Evolutionary conservation across 75 land plant genomes (phyloP).

Genomic region (Picea sitchensis): DNA sequence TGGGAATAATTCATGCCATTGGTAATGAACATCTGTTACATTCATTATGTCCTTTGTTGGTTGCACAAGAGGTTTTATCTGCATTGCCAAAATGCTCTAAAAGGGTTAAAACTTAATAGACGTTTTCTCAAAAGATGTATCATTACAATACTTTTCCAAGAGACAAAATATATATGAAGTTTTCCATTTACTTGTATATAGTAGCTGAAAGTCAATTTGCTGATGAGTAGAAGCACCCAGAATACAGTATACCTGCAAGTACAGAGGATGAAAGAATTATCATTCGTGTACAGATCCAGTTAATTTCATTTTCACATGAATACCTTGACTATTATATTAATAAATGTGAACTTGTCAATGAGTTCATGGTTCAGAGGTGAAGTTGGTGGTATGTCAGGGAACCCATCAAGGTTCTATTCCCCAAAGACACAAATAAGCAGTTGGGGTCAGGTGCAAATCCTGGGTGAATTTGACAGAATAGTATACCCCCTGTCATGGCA

Average conservation of each 20-base stretch:
- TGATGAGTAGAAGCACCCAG: conserved; percentile 64
- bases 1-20: conserved; percentile 86
- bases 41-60: conserved; percentile 85
- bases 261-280: not conserved
- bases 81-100: conserved; percentile 1
- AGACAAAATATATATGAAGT: not conserved
- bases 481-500: no score
- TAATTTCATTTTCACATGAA: no score
- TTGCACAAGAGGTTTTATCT: conserved; percentile 91
- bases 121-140: not conserved
- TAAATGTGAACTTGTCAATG: no score
- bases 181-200: conserved; percentile 48
- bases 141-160: not conserved
- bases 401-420: not conserved
- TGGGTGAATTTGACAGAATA: no score
- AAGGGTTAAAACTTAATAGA: not conserved
- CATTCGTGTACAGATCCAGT: not conserved
- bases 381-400: not conserved
- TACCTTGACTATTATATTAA: no score
- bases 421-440: no score
- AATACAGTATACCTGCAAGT: conserved; percentile 73
- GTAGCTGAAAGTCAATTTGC: conserved; percentile 84
- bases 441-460: no score
- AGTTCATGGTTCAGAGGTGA: no score
- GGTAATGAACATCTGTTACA: conserved; percentile 42